Percentiles rank a stretch among this genome's conserved stretches.
Evolutionary conservation across 306 rosid species (phyloP).

Genomic region (Pyrus bretschneideri): DNA sequence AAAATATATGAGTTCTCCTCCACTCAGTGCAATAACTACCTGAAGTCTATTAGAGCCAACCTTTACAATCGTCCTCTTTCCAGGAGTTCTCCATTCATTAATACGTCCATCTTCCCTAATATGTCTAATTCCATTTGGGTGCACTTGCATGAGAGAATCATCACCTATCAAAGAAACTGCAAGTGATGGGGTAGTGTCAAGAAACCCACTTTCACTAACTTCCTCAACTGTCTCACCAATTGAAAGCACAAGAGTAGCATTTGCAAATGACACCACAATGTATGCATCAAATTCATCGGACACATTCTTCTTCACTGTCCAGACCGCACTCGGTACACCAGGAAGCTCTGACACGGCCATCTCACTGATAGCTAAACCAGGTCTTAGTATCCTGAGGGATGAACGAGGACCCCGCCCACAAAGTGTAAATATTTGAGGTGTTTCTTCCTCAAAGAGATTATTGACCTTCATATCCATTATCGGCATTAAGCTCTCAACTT

Average conservation of each 20-base stretch:
- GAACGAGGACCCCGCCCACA: slow-evolving; percentile 98
- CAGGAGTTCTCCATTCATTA: slow-evolving; percentile 98
- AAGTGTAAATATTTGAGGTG: slow-evolving; percentile 89
- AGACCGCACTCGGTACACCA: slow-evolving; percentile 88
- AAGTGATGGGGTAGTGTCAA: slow-evolving; percentile 90
- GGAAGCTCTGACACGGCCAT: slow-evolving; percentile 99
- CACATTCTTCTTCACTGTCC: slow-evolving; percentile 96
- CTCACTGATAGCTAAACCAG: slow-evolving; percentile 96
- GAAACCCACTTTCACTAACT: slow-evolving; percentile 95
- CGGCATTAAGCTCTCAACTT: slow-evolving; percentile 92
- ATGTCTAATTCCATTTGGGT: slow-evolving; percentile 97
- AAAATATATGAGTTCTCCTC: slow-evolving; percentile 92
- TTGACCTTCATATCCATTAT: slow-evolving; percentile 87
- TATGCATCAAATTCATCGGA: slow-evolving; percentile 91
- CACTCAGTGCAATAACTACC: slow-evolving; percentile 91
- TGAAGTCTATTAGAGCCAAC: slow-evolving; percentile 93
- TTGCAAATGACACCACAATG: slow-evolving; percentile 90
- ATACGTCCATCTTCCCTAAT: slow-evolving; percentile 98
- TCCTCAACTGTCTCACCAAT: slow-evolving; percentile 99
- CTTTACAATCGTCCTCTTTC: slow-evolving; percentile 81
- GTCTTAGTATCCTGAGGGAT: slow-evolving; percentile 83
- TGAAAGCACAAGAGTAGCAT: slow-evolving; percentile 90
- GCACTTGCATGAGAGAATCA: slow-evolving; percentile 99
- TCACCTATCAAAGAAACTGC: slow-evolving; percentile 97
- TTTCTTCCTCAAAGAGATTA: slow-evolving; percentile 91